Percentiles rank a stretch among this genome's conserved stretches.
Conservation (phyloP, 257 asterid genomes). For the Primulina huaijiensis region DNA sequence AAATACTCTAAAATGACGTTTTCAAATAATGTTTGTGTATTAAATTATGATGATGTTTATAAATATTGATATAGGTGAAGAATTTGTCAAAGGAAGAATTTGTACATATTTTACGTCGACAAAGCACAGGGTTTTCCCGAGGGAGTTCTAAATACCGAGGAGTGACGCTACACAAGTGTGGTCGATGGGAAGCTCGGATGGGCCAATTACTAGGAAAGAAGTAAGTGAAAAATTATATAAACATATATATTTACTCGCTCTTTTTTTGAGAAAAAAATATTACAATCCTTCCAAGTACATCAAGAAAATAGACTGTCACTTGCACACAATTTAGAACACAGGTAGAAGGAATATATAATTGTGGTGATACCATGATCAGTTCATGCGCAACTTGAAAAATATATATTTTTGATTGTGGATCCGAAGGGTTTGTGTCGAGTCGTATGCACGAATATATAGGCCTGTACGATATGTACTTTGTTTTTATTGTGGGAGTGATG, state of each 20-base stretch:
- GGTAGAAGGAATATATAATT: too few relatives aligned
- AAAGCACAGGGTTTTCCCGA: slow-evolving; percentile 57
- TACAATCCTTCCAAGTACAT: too few relatives aligned
- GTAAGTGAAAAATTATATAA: slow-evolving; percentile 22
- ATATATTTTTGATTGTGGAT: not conserved
- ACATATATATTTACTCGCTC: too few relatives aligned
- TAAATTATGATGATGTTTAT: not conserved
- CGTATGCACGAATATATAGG: not conserved
- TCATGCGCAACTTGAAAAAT: too few relatives aligned
- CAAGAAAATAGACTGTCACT: too few relatives aligned
- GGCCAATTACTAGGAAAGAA: slow-evolving; percentile 63
- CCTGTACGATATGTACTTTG: not conserved
- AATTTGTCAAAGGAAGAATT: slow-evolving; percentile 52
- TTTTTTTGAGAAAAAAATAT: too few relatives aligned
- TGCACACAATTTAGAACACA: too few relatives aligned
- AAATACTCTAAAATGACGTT: too few relatives aligned
- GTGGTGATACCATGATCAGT: too few relatives aligned
- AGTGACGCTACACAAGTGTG: slow-evolving; percentile 59
- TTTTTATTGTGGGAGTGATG: slow-evolving; percentile 31
- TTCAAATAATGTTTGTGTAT: too few relatives aligned
- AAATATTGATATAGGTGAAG: slow-evolving; percentile 31
- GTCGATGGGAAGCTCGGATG: slow-evolving; percentile 67
- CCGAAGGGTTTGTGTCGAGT: not conserved
- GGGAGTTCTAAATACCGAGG: slow-evolving; percentile 63
- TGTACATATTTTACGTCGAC: slow-evolving; percentile 48